Percentiles rank a stretch among this genome's conserved stretches.
These are phyloP conservation scores for Botrytis deweyae DNA, from an alignment of 2,329 filamentous ascomycete species.

Conservation along the genomic window DNA sequence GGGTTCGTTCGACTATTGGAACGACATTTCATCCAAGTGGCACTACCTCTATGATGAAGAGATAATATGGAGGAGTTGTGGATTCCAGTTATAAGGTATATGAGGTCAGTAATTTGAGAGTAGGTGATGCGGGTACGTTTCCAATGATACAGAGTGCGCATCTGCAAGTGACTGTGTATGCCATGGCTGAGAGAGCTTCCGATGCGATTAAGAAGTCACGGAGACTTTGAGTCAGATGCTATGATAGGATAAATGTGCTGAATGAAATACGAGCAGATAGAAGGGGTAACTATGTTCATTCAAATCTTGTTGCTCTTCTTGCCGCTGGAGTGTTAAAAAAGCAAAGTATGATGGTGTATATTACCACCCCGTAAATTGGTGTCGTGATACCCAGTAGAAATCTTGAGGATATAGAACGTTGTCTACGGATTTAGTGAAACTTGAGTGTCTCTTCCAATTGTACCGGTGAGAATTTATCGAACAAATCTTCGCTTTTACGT, in stretches of 20 bases:
- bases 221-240: not conserved
- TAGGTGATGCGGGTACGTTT: conserved; percentile 32
- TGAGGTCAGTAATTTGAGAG: conserved; percentile 25
- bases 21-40: conserved; percentile 27
- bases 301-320: not conserved
- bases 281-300: too few species aligned
- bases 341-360: not conserved
- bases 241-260: not conserved
- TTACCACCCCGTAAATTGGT: not conserved
- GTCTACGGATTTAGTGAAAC: not conserved
- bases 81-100: conserved; percentile 28
- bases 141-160: conserved; percentile 27
- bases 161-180: conserved; percentile 28
- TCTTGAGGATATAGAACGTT: not conserved
- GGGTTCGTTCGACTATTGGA: not conserved
- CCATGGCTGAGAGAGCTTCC: conserved; percentile 28
- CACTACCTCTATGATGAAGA: conserved; percentile 29
- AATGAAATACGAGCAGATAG: not conserved
- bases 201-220: conserved; percentile 22
- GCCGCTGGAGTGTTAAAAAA: not conserved
- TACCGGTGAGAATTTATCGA: not conserved
- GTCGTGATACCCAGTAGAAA: not conserved
- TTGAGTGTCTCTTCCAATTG: not conserved
- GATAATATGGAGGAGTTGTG: conserved; percentile 28
- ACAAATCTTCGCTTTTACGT: not conserved